Base-by-base conservation (phyloP, 371 early-diverging fungal species). In the Mucor circinelloides region DNA sequence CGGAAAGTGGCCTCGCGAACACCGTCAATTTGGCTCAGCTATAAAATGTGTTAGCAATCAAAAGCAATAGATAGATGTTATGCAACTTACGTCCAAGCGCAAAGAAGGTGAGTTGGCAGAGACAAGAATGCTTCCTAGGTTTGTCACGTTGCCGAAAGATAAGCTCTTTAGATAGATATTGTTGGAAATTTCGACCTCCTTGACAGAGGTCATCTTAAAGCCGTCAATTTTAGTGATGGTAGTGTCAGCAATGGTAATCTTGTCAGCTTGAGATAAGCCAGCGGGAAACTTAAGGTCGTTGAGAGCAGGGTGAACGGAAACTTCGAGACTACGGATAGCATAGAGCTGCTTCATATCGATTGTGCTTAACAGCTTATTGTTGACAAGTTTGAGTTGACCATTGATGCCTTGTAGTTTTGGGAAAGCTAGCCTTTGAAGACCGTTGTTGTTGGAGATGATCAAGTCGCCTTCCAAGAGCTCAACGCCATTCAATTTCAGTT, bases 81-180 rank as follows among this genome's bases (percentile, higher is more conserved):
- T n/a, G n/a, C n/a, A 3, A 52, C 78, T 68, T 75, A 79, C 81
- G 50, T 81, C 79, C 12, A 81, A 30, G 1, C 21, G 62, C 12
- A 81, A 55, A 12, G 71, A 8, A 9, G 76, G 74, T 1, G 77
- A 81, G 55, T 87, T 87, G 50, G 81, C 85, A 10, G 83, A 78
- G 5, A 86, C 57, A 23, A 77, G 57, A 6, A 87, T 52, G 0
- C 30, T 63, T 15, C 74, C 71, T 13, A 85, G 60, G 2, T 70
- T 27, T 6, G 67, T 66, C 50, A 84, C 44, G 7, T 69, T 67
- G 2, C 71, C 65, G 46, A 85, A 70, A 12, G 76, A 72, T 19
- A 87, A 67, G 3, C 34, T 50, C 56, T 79, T 82, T 34, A 87
- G 66, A 46, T 81, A 80, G 32, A 80, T 77, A 61, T 87, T 87